Conservation (phyloP, 2,329 filamentous ascomycete species). For the Fusarium scirpi region DNA sequence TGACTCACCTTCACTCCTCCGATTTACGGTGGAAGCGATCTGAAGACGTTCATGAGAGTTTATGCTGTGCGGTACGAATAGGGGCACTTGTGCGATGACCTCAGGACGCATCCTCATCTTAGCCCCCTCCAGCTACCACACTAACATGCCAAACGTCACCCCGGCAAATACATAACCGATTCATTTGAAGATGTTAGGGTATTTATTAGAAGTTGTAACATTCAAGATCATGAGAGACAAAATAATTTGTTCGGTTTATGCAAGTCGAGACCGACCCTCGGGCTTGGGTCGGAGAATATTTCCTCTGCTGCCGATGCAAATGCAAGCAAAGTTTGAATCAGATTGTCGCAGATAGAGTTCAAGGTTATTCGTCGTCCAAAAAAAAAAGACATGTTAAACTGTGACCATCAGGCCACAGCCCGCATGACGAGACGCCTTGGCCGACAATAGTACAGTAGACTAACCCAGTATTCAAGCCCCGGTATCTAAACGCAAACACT, state of each 20-base stretch:
- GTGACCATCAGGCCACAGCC: too few relatives aligned
- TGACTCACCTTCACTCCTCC: too few relatives aligned
- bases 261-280: neutral
- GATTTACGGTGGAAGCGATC: too few relatives aligned
- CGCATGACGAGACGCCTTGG: neutral
- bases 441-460: neutral
- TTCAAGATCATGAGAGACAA: too few relatives aligned
- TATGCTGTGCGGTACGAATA: too few relatives aligned
- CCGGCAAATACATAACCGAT: neutral
- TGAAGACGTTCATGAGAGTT: too few relatives aligned
- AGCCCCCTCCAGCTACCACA: neutral
- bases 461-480: neutral
- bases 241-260: neutral
- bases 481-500: too few relatives aligned
- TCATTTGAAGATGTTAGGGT: too few relatives aligned
- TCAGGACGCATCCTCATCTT: neutral
- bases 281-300: neutral
- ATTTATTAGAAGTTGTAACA: fast-evolving
- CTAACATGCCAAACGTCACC: neutral
- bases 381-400: too few relatives aligned
- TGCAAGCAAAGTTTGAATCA: neutral
- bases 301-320: neutral
- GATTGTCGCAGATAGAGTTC: too few relatives aligned
- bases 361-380: neutral
- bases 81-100: neutral